phyloP scores from a whole-genome alignment of 495 filamentous ascomycete genomes.

The Amphirosellinia nigrospora region DNA sequence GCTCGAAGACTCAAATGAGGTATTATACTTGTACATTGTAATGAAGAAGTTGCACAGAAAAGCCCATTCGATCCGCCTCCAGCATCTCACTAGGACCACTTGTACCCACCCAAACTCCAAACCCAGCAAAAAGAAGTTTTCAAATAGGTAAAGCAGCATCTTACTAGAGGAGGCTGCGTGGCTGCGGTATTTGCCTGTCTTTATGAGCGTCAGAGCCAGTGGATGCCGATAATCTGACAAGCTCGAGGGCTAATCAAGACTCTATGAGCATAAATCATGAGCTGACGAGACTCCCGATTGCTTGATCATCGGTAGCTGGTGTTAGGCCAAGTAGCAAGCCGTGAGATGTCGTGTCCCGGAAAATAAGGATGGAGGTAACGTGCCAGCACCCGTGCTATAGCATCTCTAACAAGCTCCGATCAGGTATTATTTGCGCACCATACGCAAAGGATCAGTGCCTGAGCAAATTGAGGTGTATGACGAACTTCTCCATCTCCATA shows the following conservation, averaged over 20 bases:
- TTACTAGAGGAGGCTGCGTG: background rate
- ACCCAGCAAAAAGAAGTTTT: constrained; percentile 16
- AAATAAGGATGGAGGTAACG: background rate
- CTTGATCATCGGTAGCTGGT: background rate
- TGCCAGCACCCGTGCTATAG: background rate
- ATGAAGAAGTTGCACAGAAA: constrained; percentile 7
- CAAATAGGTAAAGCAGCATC: constrained; percentile 11
- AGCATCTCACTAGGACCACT: background rate
- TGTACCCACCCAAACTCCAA: constrained; percentile 19
- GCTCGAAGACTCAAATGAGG: background rate
- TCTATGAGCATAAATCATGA: background rate
- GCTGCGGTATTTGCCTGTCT: background rate
- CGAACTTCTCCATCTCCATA: constrained; percentile 72
- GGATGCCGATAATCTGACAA: background rate
- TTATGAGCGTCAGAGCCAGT: background rate
- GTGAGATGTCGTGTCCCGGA: background rate
- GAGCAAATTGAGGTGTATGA: constrained; percentile 63
- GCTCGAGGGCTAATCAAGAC: background rate
- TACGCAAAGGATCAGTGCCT: constrained; percentile 26
- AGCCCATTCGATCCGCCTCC: background rate
- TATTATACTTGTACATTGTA: constrained; percentile 16
- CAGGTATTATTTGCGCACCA: background rate
- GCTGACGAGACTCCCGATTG: background rate
- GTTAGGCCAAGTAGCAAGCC: background rate
- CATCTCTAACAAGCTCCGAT: background rate